Conservation (phyloP, 495 filamentous ascomycete genomes). For the Amphirosellinia nigrospora region DNA sequence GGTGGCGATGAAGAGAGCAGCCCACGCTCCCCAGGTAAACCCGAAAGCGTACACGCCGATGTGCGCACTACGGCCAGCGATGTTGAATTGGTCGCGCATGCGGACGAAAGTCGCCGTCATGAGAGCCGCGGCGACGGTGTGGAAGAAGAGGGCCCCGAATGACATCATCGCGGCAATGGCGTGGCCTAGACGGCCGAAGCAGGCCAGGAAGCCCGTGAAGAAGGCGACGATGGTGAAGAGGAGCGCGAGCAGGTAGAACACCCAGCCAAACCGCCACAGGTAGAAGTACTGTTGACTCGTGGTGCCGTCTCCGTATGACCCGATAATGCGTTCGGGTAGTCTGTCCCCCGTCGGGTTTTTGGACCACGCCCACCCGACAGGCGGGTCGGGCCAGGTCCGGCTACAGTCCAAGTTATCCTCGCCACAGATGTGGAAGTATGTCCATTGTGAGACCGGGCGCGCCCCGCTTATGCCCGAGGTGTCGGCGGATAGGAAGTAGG, state of each 20-base stretch:
- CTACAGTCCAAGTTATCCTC: slow-evolving; percentile 55
- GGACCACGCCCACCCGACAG: slow-evolving; percentile 59
- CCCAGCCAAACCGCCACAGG: slow-evolving; percentile 70
- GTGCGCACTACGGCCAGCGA: slow-evolving; percentile 59
- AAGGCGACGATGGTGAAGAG: slow-evolving; percentile 64
- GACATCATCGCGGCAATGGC: slow-evolving; percentile 48
- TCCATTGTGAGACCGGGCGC: slow-evolving; percentile 74
- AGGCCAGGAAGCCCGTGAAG: slow-evolving; percentile 58
- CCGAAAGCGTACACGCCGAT: slow-evolving; percentile 79
- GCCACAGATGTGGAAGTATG: slow-evolving; percentile 77
- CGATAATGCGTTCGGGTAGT: slow-evolving; percentile 51
- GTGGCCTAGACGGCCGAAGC: slow-evolving; percentile 55
- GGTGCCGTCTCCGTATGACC: slow-evolving; percentile 51
- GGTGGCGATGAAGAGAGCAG: slow-evolving; percentile 71
- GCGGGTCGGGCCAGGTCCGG: slow-evolving; percentile 47
- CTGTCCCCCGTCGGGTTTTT: slow-evolving; percentile 37
- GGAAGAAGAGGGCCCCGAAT: slow-evolving; percentile 50
- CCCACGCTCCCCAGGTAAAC: slow-evolving; percentile 84
- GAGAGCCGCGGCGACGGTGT: slow-evolving; percentile 52
- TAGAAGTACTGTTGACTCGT: slow-evolving; percentile 58
- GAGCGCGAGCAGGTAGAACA: slow-evolving; percentile 74
- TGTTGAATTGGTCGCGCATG: slow-evolving; percentile 72
- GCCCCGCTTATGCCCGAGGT: slow-evolving; percentile 73
- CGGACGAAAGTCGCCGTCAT: slow-evolving; percentile 72
- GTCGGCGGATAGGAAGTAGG: slow-evolving; percentile 82